Evolutionary conservation across 805 yeast species (phyloP), one percentile per base, ranked within the genome.

Genomic region (Wickerhamomyces queroliae): DNA sequence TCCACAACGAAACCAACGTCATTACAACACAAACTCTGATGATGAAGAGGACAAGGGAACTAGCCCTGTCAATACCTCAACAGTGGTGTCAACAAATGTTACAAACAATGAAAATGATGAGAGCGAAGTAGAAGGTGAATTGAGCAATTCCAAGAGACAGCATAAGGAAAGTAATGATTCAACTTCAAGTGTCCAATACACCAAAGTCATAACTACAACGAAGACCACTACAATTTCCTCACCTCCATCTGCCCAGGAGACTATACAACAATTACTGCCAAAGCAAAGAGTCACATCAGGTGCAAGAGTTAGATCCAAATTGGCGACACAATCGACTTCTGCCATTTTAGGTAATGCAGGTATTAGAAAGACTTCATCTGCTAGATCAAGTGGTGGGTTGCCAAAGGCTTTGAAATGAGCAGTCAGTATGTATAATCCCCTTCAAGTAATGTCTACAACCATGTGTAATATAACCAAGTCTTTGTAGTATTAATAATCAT

Each of bases 1-100:
- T 51, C 64, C 59, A 64, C 62, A 51, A 58, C 52, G 61, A 61
- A 49, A 41, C 48, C 19, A 40, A 46, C 44, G 41, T 20, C 43
- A 45, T 24, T 49, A 49, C 30, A 29, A 53, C 47, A 40, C 41
- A 21, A 48, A 48, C 35, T 55, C 50, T 33, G 55, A 49, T n/a
- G 58, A 58, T 33, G 59, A 49, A 15, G 49, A 54, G n/a, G 57
- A 57, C 43, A 55, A 52, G 6, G 44, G 50, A 11, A 53, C 53
- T 29, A 47, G 51, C n/a, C n/a, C n/a, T n/a, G n/a, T n/a, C n/a
- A n/a, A n/a, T n/a, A n/a, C n/a, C n/a, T n/a, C n/a, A n/a, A n/a
- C n/a, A n/a, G n/a, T n/a, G n/a, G n/a, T n/a, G n/a, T n/a, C n/a
- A n/a, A n/a, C n/a, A n/a, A n/a, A n/a, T n/a, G n/a, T n/a, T n/a